Percentiles rank a stretch among this genome's conserved stretches.
Evolutionary conservation across 495 filamentous ascomycete species (phyloP).

Genomic region (Daldinia concentrica): DNA sequence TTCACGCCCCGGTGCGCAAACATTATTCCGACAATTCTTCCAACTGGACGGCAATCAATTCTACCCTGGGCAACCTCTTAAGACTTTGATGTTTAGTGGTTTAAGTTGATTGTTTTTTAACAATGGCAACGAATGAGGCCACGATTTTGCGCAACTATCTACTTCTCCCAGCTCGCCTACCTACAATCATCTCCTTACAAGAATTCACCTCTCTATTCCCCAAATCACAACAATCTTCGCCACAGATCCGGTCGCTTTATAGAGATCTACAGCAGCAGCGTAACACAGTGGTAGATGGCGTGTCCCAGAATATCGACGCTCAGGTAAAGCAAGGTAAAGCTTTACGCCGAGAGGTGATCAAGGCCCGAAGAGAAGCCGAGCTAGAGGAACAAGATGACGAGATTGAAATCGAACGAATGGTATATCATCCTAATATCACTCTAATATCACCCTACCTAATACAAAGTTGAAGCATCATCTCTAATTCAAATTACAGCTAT

Average conservation of each 20-base stretch:
- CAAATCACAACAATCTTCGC: constrained; percentile 69
- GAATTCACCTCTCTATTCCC: constrained; percentile 84
- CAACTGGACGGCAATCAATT: background rate
- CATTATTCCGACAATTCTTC: constrained; percentile 1
- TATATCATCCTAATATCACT: too few species aligned
- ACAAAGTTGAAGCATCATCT: background rate
- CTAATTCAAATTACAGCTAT: constrained; percentile 60
- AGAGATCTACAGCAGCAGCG: constrained; percentile 79
- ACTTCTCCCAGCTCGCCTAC: constrained; percentile 76
- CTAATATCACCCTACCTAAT: constrained; percentile 10
- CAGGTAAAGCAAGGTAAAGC: constrained; percentile 71
- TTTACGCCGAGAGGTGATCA: constrained; percentile 69
- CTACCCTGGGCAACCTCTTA: background rate
- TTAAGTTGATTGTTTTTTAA: constrained; percentile 6
- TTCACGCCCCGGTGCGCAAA: constrained; percentile 23
- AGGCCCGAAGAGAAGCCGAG: constrained; percentile 62
- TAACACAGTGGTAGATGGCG: constrained; percentile 70
- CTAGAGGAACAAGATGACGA: constrained; percentile 69
- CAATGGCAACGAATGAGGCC: constrained; percentile 76
- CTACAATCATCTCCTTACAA: constrained; percentile 73
- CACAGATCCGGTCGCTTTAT: constrained; percentile 79
- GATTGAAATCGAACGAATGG: constrained; percentile 74
- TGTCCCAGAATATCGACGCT: constrained; percentile 71
- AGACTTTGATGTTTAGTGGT: background rate
- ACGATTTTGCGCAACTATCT: constrained; percentile 81